Conservation (phyloP, 2,329 filamentous ascomycete genomes). For the Phialophora expanda region DNA sequence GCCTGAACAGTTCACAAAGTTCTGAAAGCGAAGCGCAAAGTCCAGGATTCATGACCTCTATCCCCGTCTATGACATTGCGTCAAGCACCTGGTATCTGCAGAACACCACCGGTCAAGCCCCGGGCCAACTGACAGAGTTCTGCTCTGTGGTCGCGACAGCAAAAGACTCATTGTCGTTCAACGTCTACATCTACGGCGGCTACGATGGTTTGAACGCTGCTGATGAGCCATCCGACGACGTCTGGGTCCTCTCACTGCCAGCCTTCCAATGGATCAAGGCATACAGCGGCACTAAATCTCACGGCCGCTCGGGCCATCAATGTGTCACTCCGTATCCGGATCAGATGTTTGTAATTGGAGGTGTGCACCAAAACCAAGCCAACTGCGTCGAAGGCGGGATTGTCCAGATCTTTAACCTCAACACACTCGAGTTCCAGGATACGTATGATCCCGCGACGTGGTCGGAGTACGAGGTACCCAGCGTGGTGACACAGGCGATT, state of each 20-base stretch:
- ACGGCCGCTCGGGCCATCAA: conserved; percentile 43
- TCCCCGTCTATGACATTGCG: conserved; percentile 49
- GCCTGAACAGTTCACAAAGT: conserved; percentile 32
- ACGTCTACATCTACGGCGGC: conserved; percentile 47
- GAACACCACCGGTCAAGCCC: conserved; percentile 47
- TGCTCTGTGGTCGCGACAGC: conserved; percentile 50
- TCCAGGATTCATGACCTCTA: conserved; percentile 46
- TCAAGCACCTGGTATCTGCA: conserved; percentile 47
- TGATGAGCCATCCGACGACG: conserved; percentile 46
- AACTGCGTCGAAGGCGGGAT: conserved; percentile 33
- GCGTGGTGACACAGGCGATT: conserved; percentile 42
- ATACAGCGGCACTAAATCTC: conserved; percentile 42
- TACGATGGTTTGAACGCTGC: conserved; percentile 40
- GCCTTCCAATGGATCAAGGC: conserved; percentile 45
- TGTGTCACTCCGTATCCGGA: conserved; percentile 56
- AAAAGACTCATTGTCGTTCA: conserved; percentile 46
- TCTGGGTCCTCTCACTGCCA: conserved; percentile 46
- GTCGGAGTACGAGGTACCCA: conserved; percentile 44
- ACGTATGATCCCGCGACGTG: conserved; percentile 42
- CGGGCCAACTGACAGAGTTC: conserved; percentile 47
- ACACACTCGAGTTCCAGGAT: conserved; percentile 43
- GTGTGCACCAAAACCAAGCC: conserved; percentile 38
- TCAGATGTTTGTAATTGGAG: conserved; percentile 50
- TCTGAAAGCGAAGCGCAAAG: conserved; percentile 28
- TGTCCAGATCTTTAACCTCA: conserved; percentile 57